Evolutionary conservation across 116 monocot genomes (phyloP).

Genomic region (Dioscorea cayenensis): DNA sequence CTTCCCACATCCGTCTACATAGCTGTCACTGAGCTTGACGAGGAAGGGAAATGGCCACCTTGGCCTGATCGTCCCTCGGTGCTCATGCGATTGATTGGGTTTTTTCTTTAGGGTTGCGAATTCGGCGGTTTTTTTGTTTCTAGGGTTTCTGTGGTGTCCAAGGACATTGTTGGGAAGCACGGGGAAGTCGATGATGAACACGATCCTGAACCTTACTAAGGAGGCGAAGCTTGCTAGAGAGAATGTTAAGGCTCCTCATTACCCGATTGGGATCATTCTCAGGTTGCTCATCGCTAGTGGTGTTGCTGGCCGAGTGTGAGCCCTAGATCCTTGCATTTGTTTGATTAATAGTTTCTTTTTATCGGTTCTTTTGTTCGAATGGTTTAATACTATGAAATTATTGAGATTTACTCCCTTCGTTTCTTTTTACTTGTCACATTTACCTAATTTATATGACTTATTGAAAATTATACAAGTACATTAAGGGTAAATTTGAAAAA

Average conservation of each 20-base stretch:
- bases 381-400: too few species aligned
- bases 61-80: not conserved
- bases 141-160: constrained; percentile 58
- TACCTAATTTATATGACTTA: too few species aligned
- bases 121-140: not conserved
- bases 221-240: constrained; percentile 95
- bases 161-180: constrained; percentile 86
- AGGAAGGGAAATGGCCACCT: not conserved
- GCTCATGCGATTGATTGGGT: not conserved
- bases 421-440: too few species aligned
- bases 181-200: constrained; percentile 82
- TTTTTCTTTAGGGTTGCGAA: not conserved
- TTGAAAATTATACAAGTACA: too few species aligned
- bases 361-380: not conserved
- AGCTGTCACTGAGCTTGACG: not conserved
- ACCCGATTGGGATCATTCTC: constrained; percentile 72
- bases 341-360: not conserved
- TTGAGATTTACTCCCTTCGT: too few species aligned
- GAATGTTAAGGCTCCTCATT: constrained; percentile 80
- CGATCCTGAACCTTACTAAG: constrained; percentile 91
- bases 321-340: constrained; percentile 1
- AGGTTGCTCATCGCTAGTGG: constrained; percentile 96
- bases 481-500: too few species aligned
- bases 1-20: not conserved
- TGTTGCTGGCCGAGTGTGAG: constrained; percentile 96